These are phyloP conservation scores for Aspergillus sparsus DNA, from an alignment of 495 filamentous ascomycete species.

Conservation along the genomic window DNA sequence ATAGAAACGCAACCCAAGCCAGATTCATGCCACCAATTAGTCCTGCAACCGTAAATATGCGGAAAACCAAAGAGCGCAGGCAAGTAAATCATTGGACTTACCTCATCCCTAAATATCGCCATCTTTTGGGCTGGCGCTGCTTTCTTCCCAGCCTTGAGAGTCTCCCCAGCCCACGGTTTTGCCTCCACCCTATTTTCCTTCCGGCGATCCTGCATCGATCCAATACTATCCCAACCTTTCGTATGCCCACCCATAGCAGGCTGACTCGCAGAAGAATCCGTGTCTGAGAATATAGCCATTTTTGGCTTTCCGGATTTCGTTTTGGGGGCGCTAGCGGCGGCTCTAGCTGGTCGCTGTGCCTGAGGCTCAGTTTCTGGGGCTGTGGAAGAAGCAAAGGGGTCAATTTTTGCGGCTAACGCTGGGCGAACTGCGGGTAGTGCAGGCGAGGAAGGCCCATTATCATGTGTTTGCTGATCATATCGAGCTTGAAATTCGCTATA, in stretches of 20 bases:
- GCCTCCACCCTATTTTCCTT: slow-evolving; percentile 91
- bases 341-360: slow-evolving; percentile 49
- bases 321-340: slow-evolving; percentile 52
- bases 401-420: slow-evolving; percentile 81
- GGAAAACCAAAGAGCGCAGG: slow-evolving; percentile 45
- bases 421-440: slow-evolving; percentile 80
- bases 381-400: slow-evolving; percentile 66
- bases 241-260: slow-evolving; percentile 49
- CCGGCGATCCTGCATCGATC: slow-evolving; percentile 78
- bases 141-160: slow-evolving; percentile 81
- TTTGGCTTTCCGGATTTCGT: slow-evolving; percentile 70
- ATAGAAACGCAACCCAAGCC: slow-evolving; percentile 55
- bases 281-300: slow-evolving; percentile 88
- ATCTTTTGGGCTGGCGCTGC: slow-evolving; percentile 75
- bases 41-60: slow-evolving; percentile 94
- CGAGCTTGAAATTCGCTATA: slow-evolving; percentile 86
- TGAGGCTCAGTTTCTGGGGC: slow-evolving; percentile 61
- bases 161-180: slow-evolving; percentile 91
- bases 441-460: slow-evolving; percentile 74
- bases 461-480: slow-evolving; percentile 60
- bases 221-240: slow-evolving; percentile 91
- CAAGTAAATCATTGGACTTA: slow-evolving; percentile 56
- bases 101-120: slow-evolving; percentile 92
- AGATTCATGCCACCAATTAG: slow-evolving; percentile 77
- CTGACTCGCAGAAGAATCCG: slow-evolving; percentile 43